Evolutionary conservation across 2,329 filamentous ascomycete species (phyloP).

Genomic region (Neospermospora avenae): DNA sequence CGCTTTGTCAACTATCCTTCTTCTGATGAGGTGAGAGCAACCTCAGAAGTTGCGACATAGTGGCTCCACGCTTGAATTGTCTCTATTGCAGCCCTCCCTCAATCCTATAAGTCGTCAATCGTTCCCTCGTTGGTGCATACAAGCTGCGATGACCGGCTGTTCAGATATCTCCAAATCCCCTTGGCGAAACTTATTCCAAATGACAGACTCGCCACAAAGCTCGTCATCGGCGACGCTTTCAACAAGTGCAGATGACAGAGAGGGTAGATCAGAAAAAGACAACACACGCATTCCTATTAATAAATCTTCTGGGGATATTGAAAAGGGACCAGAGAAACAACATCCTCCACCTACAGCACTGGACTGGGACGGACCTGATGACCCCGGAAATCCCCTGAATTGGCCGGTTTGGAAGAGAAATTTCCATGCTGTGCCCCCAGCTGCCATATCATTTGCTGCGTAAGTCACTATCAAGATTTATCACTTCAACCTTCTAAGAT

Average conservation of each 20-base stretch:
- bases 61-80: neutral
- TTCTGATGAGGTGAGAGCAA: neutral
- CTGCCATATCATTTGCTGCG: slow-evolving; percentile 29
- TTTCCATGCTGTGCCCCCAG: slow-evolving; percentile 24
- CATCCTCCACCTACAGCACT: slow-evolving; percentile 13
- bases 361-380: slow-evolving; percentile 28
- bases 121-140: neutral
- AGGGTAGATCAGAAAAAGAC: slow-evolving; percentile 2
- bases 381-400: slow-evolving; percentile 29
- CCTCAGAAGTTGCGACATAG: neutral
- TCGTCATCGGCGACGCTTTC: neutral
- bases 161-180: neutral
- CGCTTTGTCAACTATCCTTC: neutral
- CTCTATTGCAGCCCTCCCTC: neutral
- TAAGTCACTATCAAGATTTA: slow-evolving; percentile 14
- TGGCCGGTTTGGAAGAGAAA: slow-evolving; percentile 25
- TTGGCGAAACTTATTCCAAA: neutral
- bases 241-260: neutral
- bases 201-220: neutral
- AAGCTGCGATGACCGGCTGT: neutral
- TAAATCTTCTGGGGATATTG: neutral
- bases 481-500: slow-evolving; percentile 1
- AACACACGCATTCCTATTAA: neutral
- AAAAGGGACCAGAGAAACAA: neutral
- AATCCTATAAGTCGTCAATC: neutral